Conservation (phyloP, 441 rosid genomes). For the Hura crepitans region DNA sequence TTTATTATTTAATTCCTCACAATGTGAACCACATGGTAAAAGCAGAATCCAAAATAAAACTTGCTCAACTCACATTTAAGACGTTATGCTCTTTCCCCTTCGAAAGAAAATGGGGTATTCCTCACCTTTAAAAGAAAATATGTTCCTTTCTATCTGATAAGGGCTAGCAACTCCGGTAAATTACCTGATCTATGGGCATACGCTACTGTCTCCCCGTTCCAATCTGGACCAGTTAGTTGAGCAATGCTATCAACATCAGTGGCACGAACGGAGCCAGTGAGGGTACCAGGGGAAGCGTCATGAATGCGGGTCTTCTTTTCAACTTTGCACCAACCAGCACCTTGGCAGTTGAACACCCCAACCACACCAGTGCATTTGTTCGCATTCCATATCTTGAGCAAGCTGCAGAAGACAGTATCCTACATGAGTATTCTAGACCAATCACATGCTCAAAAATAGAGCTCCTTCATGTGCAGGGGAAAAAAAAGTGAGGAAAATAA, state of each 20-base stretch:
- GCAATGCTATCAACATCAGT: slow-evolving; percentile 62
- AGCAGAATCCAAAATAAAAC: not conserved
- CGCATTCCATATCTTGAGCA: slow-evolving; percentile 85
- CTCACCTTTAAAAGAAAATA: too few relatives aligned
- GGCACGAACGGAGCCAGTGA: slow-evolving; percentile 52
- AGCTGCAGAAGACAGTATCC: slow-evolving; percentile 35
- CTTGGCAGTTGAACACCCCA: slow-evolving; percentile 95
- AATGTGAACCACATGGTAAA: too few relatives aligned
- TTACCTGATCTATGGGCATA: slow-evolving; percentile 71
- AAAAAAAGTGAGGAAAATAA: too few relatives aligned
- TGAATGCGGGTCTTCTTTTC: slow-evolving; percentile 76
- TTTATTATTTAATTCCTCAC: not conserved
- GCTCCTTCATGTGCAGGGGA: not conserved
- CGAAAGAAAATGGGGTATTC: too few relatives aligned
- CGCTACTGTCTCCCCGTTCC: slow-evolving; percentile 66
- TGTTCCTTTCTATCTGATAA: too few relatives aligned
- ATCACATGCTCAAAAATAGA: not conserved
- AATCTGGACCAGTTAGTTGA: slow-evolving; percentile 63
- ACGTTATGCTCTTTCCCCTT: not conserved
- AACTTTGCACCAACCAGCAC: slow-evolving; percentile 94
- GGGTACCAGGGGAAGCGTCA: slow-evolving; percentile 77
- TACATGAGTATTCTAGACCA: not conserved
- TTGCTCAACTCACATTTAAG: not conserved
- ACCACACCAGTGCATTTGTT: slow-evolving; percentile 77
- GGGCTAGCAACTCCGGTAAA: not conserved